phyloP scores from a whole-genome alignment of 177 flowering plant species.

The Telopea speciosissima region DNA sequence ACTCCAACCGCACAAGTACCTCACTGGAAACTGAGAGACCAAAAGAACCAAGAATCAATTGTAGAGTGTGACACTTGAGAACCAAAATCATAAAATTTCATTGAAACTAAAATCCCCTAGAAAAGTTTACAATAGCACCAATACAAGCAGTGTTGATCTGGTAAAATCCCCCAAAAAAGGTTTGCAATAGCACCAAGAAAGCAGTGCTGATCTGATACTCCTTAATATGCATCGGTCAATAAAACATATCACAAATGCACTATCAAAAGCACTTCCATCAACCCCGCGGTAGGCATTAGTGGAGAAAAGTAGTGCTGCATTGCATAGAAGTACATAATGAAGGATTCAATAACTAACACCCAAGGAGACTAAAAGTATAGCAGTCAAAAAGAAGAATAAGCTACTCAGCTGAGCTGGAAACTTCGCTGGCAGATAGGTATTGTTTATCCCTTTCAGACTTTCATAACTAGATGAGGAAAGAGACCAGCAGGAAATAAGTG shows the following conservation, averaged over 20 bases:
- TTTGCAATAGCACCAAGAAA: neutral
- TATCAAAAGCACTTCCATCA: neutral
- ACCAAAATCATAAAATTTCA: neutral
- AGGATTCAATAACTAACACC: neutral
- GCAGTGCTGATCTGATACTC: neutral
- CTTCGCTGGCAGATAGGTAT: neutral
- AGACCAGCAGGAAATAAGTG: neutral
- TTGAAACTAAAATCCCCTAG: neutral
- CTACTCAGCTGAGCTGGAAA: neutral
- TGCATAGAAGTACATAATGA: neutral
- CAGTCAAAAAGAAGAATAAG: neutral
- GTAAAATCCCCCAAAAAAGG: neutral
- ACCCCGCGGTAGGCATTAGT: neutral
- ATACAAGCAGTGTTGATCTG: neutral
- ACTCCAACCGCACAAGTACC: neutral
- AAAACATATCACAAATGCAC: neutral
- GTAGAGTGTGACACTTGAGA: neutral
- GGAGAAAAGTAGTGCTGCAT: neutral
- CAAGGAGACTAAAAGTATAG: neutral
- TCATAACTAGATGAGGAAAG: neutral
- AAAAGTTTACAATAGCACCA: neutral
- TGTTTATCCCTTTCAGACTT: neutral
- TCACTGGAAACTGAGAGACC: neutral
- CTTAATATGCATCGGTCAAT: neutral
- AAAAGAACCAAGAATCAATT: neutral